Evolutionary conservation across 2,329 filamentous ascomycete genomes (phyloP), one percentile per base, ranked within the genome.

Genomic region (Ascocoryne sarcoides): DNA sequence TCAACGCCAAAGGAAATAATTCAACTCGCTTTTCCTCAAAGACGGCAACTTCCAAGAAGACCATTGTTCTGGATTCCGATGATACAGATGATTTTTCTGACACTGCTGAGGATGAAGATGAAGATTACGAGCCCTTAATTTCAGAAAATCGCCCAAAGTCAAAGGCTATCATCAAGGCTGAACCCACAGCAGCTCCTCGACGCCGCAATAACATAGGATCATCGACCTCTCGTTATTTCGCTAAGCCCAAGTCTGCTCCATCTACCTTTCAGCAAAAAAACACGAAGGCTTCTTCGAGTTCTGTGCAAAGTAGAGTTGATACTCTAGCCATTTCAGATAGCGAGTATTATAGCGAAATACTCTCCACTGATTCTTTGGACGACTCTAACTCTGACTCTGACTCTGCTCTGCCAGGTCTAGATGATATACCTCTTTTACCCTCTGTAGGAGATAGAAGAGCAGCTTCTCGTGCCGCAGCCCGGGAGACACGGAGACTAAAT

Each of bases 51-150:
- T 35, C 32, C 5, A 35, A n/a, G 17, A 20, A 35, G n/a, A 18
- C 10, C 19, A 35, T 35, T 14, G 30, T 16, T 4, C 5, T 32
- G 32, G 32, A 35, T 35, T 35, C 32, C 4, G 32, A 35, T 20
- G 17, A 50, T 12, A 36, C 40, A 1, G 45, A 49, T 10, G 41
- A 48, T 15, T 48, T 46, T 35, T 18, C 40, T 14, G 42, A 45
- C 9, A 46, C 46, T 23, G 47, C 52, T 26, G 47, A 54, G n/a
- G 40, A 46, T 10, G 49, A 46, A n/a, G 31, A 34, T 1, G 32
- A 15, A n/a, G 36, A 38, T 21, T 38, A 44, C 17, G 52, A 51
- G 37, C 38, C 14, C 3, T 21, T 32, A 14, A 26, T 49, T 21
- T n/a, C n/a, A 8, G 31, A 15, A 35, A 29, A 19, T 32, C 21